Base-by-base conservation (phyloP, 306 rosid genomes). In the Dryas drummondii region DNA sequence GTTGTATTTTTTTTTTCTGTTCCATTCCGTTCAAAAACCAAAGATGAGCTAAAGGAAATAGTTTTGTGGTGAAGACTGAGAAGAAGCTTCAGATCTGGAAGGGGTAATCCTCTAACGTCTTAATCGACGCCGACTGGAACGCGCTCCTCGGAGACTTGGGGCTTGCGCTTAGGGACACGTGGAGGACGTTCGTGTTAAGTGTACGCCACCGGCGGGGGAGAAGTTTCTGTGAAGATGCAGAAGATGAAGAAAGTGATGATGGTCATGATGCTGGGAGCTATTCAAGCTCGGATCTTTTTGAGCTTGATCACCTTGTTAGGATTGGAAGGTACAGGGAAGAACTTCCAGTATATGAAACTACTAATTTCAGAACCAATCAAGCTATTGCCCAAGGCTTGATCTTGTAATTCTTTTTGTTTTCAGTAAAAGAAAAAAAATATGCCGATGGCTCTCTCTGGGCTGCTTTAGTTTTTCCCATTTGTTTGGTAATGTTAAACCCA, bases 121-220 rank as follows among this genome's bases (percentile, higher is more conserved):
- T 94, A 9, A 87, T 94, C 73, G 98, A 94, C 66, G 65, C 40
- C 7, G 57, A 81, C 0, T 42, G 87, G 75, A 80, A 77, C 58
- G 98, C 98, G 0, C 68, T 96, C 76, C 89, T 94, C 71, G 93
- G 98, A 0, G 98, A 94, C 73, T 90, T 94, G 19, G 98, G 98
- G 0, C 66, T 94, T 17, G 97, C 98, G 0, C 61, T 94, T 0
- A 84, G 96, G 41, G 97, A 73, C 88, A 90, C 88, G 90, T 94
- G 87, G 97, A 91, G 74, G 98, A 93, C 75, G 94, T 93, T 7
- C 92, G 90, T 4, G 79, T 90, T 0, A 90, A 81, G 84, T 90
- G 91, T 67, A 91, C 97, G 2, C 97, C 97, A 0, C 98, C 98
- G 27, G 96, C 98, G 60, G 98, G 98, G n/a, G 27, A 72, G 86